Conservation (phyloP, 352 stramenopile species). For the Globisporangium okanoganense region DNA sequence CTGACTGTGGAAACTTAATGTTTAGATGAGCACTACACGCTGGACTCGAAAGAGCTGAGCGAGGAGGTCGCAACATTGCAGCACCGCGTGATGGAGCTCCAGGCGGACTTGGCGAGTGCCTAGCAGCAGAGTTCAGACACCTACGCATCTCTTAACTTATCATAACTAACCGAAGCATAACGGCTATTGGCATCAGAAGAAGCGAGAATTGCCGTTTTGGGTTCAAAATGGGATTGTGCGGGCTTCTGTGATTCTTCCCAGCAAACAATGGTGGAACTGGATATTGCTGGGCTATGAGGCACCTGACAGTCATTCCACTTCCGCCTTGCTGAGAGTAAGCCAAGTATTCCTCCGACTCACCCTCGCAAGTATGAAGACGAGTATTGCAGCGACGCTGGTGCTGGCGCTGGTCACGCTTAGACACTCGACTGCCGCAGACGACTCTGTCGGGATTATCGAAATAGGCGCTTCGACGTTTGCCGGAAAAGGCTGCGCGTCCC, state of each 20-base stretch:
- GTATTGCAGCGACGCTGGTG: not conserved
- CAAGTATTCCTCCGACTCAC: not conserved
- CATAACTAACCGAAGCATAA: not conserved
- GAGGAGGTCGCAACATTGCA: conserved; percentile 61
- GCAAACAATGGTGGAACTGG: not conserved
- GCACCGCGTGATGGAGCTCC: conserved; percentile 59
- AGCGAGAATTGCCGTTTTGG: not conserved
- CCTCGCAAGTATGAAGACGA: not conserved
- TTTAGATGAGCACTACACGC: conserved; percentile 45
- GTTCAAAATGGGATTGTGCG: not conserved
- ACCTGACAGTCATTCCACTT: not conserved
- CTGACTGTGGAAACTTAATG: not conserved
- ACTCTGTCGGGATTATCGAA: not conserved
- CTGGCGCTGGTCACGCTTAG: no score
- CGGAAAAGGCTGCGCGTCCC: conserved; percentile 2
- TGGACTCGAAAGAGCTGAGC: conserved; percentile 56
- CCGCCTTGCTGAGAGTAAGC: not conserved
- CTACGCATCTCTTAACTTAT: no score
- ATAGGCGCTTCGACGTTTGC: conserved; percentile 8
- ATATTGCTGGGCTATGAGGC: not conserved
- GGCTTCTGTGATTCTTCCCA: not conserved
- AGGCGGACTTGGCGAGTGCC: conserved; percentile 41
- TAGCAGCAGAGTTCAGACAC: conserved; percentile 11
- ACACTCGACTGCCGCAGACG: not conserved
- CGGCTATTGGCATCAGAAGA: not conserved